Evolutionary conservation across 2,329 filamentous ascomycete genomes (phyloP).

Genomic region (Aureobasidium sp.): DNA sequence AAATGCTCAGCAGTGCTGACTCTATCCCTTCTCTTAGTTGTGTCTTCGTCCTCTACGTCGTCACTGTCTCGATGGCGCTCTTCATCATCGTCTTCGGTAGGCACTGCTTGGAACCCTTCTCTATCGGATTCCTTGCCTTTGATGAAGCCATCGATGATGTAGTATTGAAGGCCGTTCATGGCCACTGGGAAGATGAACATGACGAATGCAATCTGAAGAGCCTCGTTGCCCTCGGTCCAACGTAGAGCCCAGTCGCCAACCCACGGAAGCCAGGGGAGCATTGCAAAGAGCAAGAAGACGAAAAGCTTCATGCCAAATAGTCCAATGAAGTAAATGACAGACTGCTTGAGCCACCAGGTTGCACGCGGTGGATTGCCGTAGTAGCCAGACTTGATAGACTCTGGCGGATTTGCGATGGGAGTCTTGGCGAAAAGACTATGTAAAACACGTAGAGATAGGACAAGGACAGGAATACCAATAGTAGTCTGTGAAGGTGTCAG

Average conservation of each 20-base stretch:
- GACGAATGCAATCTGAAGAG: constrained; percentile 87
- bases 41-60: background rate
- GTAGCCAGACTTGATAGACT: constrained; percentile 88
- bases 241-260: constrained; percentile 92
- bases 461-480: constrained; percentile 88
- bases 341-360: constrained; percentile 94
- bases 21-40: background rate
- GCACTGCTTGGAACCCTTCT: constrained; percentile 24
- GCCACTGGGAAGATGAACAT: constrained; percentile 98
- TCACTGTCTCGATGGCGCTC: constrained; percentile 19
- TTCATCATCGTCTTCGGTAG: constrained; percentile 26
- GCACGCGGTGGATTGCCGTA: constrained; percentile 76
- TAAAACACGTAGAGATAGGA: constrained; percentile 71
- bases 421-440: constrained; percentile 66
- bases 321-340: constrained; percentile 88
- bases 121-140: constrained; percentile 44
- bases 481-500: constrained; percentile 58
- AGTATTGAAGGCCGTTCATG: constrained; percentile 97
- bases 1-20: constrained; percentile 3
- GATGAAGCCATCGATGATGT: constrained; percentile 98
- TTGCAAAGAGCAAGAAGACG: constrained; percentile 82
- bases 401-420: constrained; percentile 66
- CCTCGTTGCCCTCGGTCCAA: constrained; percentile 95
- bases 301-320: constrained; percentile 95
- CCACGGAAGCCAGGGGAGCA: constrained; percentile 83